phyloP scores from a whole-genome alignment of 2,329 filamentous ascomycete genomes.

The Nothophoma quercina region DNA sequence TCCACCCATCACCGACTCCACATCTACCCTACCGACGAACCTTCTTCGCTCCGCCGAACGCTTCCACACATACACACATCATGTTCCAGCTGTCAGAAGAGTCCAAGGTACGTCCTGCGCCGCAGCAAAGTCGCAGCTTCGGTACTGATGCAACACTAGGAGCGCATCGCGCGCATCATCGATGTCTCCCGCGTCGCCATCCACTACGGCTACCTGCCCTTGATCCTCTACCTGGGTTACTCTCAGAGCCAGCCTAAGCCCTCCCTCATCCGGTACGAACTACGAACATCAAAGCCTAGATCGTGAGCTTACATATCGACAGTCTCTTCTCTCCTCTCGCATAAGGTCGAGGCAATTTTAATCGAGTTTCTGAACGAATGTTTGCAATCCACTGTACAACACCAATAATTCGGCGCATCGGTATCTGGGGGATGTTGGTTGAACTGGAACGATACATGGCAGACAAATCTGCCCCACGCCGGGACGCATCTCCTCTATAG shows the following conservation, averaged over 20 bases:
- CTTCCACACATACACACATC: constrained; percentile 38
- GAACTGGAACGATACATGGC: constrained; percentile 15
- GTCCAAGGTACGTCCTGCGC: constrained; percentile 74
- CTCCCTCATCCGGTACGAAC: constrained; percentile 72
- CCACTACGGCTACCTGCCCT: constrained; percentile 96
- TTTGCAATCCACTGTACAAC: constrained; percentile 40
- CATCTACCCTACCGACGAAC: neutral
- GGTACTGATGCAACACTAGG: constrained; percentile 62
- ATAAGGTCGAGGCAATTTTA: constrained; percentile 25
- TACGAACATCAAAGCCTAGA: neutral
- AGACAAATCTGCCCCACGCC: constrained; percentile 2
- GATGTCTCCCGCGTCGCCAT: constrained; percentile 92
- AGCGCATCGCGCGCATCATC: constrained; percentile 97
- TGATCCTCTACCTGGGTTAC: constrained; percentile 98
- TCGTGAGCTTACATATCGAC: constrained; percentile 24
- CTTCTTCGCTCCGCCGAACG: neutral
- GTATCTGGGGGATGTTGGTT: constrained; percentile 24
- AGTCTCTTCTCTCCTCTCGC: constrained; percentile 52
- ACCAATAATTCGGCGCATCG: constrained; percentile 39
- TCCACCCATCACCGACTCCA: constrained; percentile 20
- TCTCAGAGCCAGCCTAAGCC: constrained; percentile 92
- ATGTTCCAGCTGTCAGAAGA: constrained; percentile 84
- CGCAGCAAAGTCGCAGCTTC: neutral
- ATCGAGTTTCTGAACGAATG: constrained; percentile 23
- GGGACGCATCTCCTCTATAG: constrained; percentile 22